Percentiles rank a stretch among this genome's conserved stretches.
phyloP scores from a whole-genome alignment of 2,329 filamentous ascomycete genomes.

The Aspergillus viridinutans region DNA sequence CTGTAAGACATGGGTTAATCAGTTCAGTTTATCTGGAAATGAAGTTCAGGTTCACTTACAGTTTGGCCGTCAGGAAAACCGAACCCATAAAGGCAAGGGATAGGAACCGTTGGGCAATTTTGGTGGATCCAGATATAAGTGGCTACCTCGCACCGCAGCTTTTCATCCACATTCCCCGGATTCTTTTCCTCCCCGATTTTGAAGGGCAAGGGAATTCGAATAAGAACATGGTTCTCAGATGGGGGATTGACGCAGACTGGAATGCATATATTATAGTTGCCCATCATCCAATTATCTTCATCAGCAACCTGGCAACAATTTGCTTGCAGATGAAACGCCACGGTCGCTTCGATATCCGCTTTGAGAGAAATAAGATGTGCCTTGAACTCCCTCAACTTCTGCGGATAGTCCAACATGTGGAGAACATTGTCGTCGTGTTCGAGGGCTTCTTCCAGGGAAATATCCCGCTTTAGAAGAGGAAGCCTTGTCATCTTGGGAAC shows the following conservation, averaged over 20 bases:
- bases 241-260: constrained; percentile 14
- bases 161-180: constrained; percentile 45
- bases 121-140: constrained; percentile 40
- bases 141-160: constrained; percentile 39
- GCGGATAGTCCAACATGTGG: constrained; percentile 14
- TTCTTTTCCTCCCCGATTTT: constrained; percentile 34
- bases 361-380: constrained; percentile 4
- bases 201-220: constrained; percentile 25
- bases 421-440: constrained; percentile 16
- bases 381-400: constrained; percentile 13
- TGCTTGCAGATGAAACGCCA: constrained; percentile 11
- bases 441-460: constrained; percentile 11
- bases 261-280: constrained; percentile 26
- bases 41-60: constrained; percentile 13
- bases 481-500: constrained; percentile 1
- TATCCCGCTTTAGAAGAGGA: constrained; percentile 7
- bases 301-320: constrained; percentile 7
- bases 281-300: constrained; percentile 15
- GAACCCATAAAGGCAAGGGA: constrained; percentile 32
- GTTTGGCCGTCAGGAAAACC: constrained; percentile 26
- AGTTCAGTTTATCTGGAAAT: neutral
- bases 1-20: constrained; percentile 1
- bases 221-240: constrained; percentile 19
- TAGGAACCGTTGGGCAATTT: constrained; percentile 37
- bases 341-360: constrained; percentile 9